Conservation (phyloP, 768 basidiomycete species). For the Gymnopilus dilepis region DNA sequence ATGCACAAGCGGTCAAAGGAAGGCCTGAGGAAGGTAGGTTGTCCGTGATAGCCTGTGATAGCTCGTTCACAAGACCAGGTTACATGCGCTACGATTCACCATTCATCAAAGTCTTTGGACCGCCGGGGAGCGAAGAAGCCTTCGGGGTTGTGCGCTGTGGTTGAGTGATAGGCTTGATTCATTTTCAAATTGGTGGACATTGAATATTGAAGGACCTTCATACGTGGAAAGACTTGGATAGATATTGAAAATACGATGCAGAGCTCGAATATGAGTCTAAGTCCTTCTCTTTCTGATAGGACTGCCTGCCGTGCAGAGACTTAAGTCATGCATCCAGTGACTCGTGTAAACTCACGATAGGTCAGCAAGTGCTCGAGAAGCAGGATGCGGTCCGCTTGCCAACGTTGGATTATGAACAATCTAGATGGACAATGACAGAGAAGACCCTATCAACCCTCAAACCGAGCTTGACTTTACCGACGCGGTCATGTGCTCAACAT, state of each 20-base stretch:
- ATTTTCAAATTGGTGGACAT: neutral
- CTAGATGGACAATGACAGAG: no score
- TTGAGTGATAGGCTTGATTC: neutral
- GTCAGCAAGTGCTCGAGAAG: neutral
- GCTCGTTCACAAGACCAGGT: constrained; percentile 24
- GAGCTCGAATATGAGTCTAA: no score
- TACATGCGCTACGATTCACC: constrained; percentile 19
- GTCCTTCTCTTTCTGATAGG: no score
- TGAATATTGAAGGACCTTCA: neutral
- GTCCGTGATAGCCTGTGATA: constrained; percentile 11
- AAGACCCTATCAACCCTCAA: no score
- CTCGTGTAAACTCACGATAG: no score
- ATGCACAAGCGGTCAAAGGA: constrained; percentile 7
- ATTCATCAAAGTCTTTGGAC: constrained; percentile 1
- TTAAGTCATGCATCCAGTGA: no score
- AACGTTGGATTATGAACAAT: neutral
- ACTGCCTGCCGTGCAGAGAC: no score
- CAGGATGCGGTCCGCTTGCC: constrained; percentile 6
- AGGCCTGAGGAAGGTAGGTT: constrained; percentile 8
- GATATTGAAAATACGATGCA: no score
- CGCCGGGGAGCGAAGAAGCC: constrained; percentile 3
- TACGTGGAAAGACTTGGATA: neutral
- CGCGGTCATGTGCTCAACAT: neutral
- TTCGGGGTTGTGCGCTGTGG: neutral
- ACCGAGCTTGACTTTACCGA: neutral